Evolutionary conservation across 306 rosid species (phyloP), one percentile per base, ranked within the genome.

Genomic region (Phaseolus lunatus): DNA sequence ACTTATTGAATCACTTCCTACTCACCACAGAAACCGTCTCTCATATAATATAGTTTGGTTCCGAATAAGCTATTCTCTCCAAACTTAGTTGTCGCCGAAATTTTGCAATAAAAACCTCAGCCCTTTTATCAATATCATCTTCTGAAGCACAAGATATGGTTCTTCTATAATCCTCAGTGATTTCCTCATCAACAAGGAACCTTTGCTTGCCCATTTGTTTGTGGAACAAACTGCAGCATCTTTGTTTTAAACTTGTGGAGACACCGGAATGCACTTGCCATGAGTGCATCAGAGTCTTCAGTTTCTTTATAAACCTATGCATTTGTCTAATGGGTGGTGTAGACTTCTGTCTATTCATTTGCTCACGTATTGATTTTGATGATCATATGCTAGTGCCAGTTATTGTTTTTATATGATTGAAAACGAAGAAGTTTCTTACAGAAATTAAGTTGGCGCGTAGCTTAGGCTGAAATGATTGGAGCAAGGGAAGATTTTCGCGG

Each of bases 31-130:
- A 57, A 83, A 49, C 70, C 62, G 35, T 15, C 27, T 7, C 41
- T 77, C 27, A 19, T 18, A 24, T 24, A 67, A 54, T 4, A 54
- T 4, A 77, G 29, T n/a, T 61, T 7, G 31, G 37, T 13, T 72
- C 73, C 4, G 13, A 52, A 63, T 41, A 72, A 50, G 29, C 11
- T 76, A 45, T 47, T 44, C 89, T 81, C 68, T 90, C 95, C 26
- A 84, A 70, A 49, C 78, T 54, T 16, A 92, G 86, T 13, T 71
- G 87, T 22, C 80, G 86, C 1, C 84, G 83, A 72, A 92, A 92
- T 24, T 87, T 84, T 4, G 85, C 78, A 58, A 92, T 92, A 63
- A 92, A 92, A 54, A 78, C 63, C 79, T 92, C 91, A 33, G 95
- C 92, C 57, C 83, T 84, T 61, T 16, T 70, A 77, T 92, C 89